These are phyloP conservation scores for Phytopythium oedochilum DNA, from an alignment of 352 stramenopile species.

Conservation along the genomic window DNA sequence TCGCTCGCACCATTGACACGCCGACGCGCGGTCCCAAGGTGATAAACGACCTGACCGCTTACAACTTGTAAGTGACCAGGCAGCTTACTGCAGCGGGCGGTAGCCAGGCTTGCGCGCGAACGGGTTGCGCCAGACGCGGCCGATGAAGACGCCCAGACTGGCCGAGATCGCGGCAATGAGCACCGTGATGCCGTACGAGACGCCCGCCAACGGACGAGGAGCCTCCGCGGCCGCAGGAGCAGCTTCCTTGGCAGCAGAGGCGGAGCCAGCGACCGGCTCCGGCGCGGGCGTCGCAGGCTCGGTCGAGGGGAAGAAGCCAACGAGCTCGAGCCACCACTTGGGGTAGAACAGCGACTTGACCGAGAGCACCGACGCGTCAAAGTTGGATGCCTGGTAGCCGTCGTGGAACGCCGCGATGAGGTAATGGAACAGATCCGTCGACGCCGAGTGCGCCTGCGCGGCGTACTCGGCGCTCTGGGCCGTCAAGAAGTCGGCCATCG, in stretches of 20 bases:
- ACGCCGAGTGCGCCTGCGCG: conserved; percentile 43
- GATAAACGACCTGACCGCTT: no score
- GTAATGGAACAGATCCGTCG: conserved; percentile 56
- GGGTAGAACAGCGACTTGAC: conserved; percentile 75
- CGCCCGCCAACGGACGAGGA: conserved; percentile 9
- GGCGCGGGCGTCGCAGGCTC: conserved; percentile 4
- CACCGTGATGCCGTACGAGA: conserved; percentile 51
- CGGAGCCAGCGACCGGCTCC: neutral
- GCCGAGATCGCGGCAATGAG: conserved; percentile 42
- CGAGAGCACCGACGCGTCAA: conserved; percentile 31
- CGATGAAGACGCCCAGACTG: conserved; percentile 44
- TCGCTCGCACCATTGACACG: no score
- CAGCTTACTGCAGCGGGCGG: conserved; percentile 36
- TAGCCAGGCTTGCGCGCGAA: conserved; percentile 44
- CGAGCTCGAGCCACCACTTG: conserved; percentile 76
- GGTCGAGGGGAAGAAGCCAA: conserved; percentile 66
- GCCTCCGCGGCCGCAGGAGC: conserved; percentile 9
- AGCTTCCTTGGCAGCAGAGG: conserved; percentile 7
- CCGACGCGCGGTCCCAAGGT: no score
- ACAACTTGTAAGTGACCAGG: no score
- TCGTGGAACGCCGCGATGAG: conserved; percentile 82
- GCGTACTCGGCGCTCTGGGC: conserved; percentile 43
- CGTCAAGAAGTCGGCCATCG: conserved; percentile 57
- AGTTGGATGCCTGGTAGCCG: conserved; percentile 63
- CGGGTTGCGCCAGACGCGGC: conserved; percentile 44